A percentile compares a stretch with the other conserved stretches of the same genome.
These are phyloP conservation scores for Cytospora mali DNA, from an alignment of 2,329 filamentous ascomycete genomes.

Conservation along the genomic window DNA sequence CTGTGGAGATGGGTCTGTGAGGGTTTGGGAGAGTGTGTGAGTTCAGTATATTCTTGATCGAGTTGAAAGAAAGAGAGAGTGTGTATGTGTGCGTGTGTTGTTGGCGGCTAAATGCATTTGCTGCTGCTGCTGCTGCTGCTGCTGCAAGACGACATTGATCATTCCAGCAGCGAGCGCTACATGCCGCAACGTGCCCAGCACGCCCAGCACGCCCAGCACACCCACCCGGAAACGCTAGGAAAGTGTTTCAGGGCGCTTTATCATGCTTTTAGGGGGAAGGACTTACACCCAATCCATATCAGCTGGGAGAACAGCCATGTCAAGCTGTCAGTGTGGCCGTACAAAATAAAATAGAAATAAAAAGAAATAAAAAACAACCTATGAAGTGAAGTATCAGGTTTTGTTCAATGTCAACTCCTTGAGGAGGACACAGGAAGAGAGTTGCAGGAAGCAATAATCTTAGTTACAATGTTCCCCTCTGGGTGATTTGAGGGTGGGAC, in stretches of 20 bases:
- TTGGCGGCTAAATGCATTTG: background rate
- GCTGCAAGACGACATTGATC: background rate
- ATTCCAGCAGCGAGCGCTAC: background rate
- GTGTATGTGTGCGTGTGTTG: background rate
- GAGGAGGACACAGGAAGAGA: background rate
- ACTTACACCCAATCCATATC: conserved; percentile 15
- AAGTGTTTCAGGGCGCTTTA: background rate
- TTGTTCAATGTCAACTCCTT: background rate
- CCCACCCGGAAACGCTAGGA: background rate
- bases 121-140: background rate
- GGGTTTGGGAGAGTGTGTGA: background rate
- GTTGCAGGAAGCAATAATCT: background rate
- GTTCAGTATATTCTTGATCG: too few species aligned
- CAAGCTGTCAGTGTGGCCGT: background rate
- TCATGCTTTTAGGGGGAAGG: background rate
- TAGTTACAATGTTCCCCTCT: background rate
- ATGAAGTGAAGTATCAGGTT: too few species aligned
- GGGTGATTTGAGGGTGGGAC: conserved; percentile 1
- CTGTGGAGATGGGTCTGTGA: conserved; percentile 41
- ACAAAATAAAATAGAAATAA: background rate
- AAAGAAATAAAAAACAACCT: too few species aligned
- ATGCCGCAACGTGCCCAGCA: background rate
- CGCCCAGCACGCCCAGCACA: background rate
- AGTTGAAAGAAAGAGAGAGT: too few species aligned
- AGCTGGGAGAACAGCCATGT: background rate